A percentile compares a stretch with the other conserved stretches of the same genome.
phyloP scores from a whole-genome alignment of 805 yeast species.

The Metschnikowia cerradonensis region DNA sequence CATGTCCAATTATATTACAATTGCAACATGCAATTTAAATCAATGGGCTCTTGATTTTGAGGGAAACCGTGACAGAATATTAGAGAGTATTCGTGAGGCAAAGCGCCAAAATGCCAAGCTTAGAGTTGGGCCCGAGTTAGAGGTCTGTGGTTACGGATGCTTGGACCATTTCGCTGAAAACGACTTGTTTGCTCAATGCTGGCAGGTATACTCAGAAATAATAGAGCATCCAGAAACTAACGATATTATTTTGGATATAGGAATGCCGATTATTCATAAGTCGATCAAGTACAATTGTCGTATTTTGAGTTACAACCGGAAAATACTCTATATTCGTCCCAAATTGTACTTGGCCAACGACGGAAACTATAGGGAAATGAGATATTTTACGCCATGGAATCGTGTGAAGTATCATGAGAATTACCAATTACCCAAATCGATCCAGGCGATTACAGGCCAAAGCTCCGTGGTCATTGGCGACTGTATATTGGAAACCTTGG shows the following conservation, averaged over 20 bases:
- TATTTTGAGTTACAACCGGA: constrained; percentile 71
- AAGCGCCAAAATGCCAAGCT: constrained; percentile 70
- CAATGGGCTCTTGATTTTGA: constrained; percentile 99
- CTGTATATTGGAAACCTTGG: constrained; percentile 77
- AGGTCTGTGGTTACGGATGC: constrained; percentile 91
- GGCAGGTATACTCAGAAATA: constrained; percentile 90
- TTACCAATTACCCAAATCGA: constrained; percentile 64
- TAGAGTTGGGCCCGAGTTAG: constrained; percentile 96
- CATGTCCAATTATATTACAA: constrained; percentile 85
- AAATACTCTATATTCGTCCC: constrained; percentile 83
- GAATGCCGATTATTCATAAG: constrained; percentile 90
- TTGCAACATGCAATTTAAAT: constrained; percentile 91
- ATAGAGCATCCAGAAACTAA: constrained; percentile 61
- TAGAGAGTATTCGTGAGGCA: constrained; percentile 75
- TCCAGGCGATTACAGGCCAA: constrained; percentile 67
- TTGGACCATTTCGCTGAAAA: constrained; percentile 90
- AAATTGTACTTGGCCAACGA: constrained; percentile 92
- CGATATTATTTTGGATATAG: constrained; percentile 83
- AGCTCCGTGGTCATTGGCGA: constrained; percentile 76
- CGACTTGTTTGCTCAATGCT: constrained; percentile 82
- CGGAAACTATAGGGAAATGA: constrained; percentile 97
- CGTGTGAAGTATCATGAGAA: constrained; percentile 72
- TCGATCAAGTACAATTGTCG: constrained; percentile 91
- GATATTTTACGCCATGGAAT: constrained; percentile 94
- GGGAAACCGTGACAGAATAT: constrained; percentile 89